Evolutionary conservation across 2,329 filamentous ascomycete genomes (phyloP).

Genomic region (Ascochyta lentis): DNA sequence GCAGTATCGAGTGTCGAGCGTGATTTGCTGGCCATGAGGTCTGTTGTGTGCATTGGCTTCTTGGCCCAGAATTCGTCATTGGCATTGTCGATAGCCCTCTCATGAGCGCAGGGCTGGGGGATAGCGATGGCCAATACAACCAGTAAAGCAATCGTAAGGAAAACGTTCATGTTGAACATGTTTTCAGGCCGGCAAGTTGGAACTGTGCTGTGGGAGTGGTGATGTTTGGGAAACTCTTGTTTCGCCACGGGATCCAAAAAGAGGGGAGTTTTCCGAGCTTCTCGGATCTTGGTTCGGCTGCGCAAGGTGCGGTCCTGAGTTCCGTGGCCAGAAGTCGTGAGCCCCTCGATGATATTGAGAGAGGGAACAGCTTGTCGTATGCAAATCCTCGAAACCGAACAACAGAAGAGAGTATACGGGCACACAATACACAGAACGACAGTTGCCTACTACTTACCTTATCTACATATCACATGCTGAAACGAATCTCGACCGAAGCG

Average conservation of each 20-base stretch:
- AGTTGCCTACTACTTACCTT: not conserved
- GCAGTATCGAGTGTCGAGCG: not conserved
- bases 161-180: not conserved
- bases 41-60: constrained; percentile 14
- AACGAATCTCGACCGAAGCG: not conserved
- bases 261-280: not conserved
- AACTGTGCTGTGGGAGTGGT: not conserved
- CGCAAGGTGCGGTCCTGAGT: not conserved
- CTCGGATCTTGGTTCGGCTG: not conserved
- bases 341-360: not conserved
- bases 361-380: not conserved
- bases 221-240: not conserved
- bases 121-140: not conserved
- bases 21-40: constrained; percentile 11
- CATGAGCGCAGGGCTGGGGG: not conserved
- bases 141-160: not conserved
- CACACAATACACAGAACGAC: not conserved
- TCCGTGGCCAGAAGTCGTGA: not conserved
- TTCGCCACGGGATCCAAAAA: not conserved
- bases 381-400: not conserved
- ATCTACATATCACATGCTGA: not conserved
- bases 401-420: not conserved
- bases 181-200: not conserved
- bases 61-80: constrained; percentile 9
- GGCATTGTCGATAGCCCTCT: not conserved